Conservation (phyloP, 2,329 filamentous ascomycete species). For the Epicoccum nigrum region DNA sequence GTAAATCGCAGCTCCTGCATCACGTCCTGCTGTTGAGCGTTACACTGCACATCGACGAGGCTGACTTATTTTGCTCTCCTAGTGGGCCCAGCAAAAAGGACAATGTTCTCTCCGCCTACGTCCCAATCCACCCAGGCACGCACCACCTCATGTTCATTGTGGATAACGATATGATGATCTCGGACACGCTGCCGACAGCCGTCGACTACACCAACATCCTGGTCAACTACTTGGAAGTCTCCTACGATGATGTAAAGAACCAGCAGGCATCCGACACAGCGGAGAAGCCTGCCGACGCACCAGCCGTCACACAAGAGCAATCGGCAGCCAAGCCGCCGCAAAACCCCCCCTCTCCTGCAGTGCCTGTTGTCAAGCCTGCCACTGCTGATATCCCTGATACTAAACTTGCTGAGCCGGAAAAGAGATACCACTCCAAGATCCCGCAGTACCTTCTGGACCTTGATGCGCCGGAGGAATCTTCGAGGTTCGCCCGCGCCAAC, state of each 20-base stretch:
- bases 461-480: constrained; percentile 81
- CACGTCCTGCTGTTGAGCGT: constrained; percentile 23
- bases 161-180: constrained; percentile 90
- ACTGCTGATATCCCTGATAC: constrained; percentile 38
- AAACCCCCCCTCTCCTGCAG: constrained; percentile 49
- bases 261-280: constrained; percentile 21
- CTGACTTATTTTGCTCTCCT: constrained; percentile 4
- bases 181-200: constrained; percentile 84
- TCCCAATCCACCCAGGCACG: constrained; percentile 88
- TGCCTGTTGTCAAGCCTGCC: constrained; percentile 30
- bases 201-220: constrained; percentile 98
- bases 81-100: constrained; percentile 51
- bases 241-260: constrained; percentile 68
- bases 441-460: constrained; percentile 87
- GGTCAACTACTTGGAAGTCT: constrained; percentile 97
- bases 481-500: constrained; percentile 74
- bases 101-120: constrained; percentile 74
- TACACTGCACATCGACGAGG: constrained; percentile 43
- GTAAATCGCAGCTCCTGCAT: constrained; percentile 16
- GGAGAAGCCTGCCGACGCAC: constrained; percentile 20
- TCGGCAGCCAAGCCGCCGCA: constrained; percentile 39
- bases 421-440: constrained; percentile 73
- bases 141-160: constrained; percentile 97
- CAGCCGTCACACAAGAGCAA: constrained; percentile 22
- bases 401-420: constrained; percentile 39